Percentiles rank a stretch among this genome's conserved stretches.
These are phyloP conservation scores for Cordia subcordata DNA, from an alignment of 257 asterid genomes.

Conservation along the genomic window DNA sequence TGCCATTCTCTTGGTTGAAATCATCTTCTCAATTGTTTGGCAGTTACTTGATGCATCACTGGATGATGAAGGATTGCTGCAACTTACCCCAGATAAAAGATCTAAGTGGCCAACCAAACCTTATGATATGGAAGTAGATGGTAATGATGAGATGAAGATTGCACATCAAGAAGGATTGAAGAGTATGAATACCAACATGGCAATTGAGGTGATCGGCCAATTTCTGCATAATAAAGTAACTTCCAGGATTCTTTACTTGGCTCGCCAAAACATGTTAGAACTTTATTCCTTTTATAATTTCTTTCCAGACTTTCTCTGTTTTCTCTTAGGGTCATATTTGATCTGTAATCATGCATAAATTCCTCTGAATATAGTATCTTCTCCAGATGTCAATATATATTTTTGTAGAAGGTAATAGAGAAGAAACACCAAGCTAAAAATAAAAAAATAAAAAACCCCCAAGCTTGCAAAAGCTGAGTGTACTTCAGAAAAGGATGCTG, in stretches of 20 bases:
- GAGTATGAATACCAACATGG: conserved; percentile 48
- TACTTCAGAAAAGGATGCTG: not conserved
- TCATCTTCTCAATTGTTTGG: conserved; percentile 65
- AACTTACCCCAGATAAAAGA: conserved; percentile 48
- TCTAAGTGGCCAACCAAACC: conserved; percentile 63
- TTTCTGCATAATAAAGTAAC: conserved; percentile 72
- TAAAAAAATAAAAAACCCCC: too few relatives aligned
- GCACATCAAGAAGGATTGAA: conserved; percentile 51
- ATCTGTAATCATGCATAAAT: not conserved
- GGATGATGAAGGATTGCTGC: conserved; percentile 87
- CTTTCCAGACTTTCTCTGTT: conserved; percentile 7
- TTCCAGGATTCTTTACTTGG: conserved; percentile 88
- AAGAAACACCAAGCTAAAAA: too few relatives aligned
- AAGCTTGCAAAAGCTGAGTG: not conserved
- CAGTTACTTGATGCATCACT: conserved; percentile 74
- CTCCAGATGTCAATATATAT: not conserved
- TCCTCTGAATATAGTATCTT: not conserved
- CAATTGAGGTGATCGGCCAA: conserved; percentile 64
- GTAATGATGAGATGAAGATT: conserved; percentile 42
- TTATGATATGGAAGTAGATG: conserved; percentile 72
- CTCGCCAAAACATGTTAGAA: conserved; percentile 90
- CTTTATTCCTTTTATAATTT: conserved; percentile 29
- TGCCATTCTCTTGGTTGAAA: conserved; percentile 56
- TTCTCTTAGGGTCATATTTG: not conserved
- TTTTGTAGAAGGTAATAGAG: not conserved